Evolutionary conservation across 2,329 filamentous ascomycete species (phyloP).

Genomic region (Coniochaeta sp.): DNA sequence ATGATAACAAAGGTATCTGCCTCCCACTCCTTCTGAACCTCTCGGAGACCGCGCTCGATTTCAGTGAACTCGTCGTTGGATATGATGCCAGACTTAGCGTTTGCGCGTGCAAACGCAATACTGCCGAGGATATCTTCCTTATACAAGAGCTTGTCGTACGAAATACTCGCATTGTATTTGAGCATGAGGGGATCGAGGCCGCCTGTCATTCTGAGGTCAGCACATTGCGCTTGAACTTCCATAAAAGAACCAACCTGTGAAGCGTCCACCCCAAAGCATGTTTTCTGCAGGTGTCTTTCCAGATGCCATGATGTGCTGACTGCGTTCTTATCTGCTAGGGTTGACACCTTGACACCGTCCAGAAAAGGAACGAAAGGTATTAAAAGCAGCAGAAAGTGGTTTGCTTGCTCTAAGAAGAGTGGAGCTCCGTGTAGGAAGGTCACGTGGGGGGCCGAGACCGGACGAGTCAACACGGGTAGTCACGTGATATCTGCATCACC

Average conservation of each 20-base stretch:
- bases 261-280: slow-evolving; percentile 36
- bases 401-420: too few species aligned
- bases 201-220: slow-evolving; percentile 37
- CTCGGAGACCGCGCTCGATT: slow-evolving; percentile 64
- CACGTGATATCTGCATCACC: too few species aligned
- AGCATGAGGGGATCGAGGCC: slow-evolving; percentile 80
- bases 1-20: slow-evolving; percentile 40
- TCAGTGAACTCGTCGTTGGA: slow-evolving; percentile 63
- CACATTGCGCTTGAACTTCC: slow-evolving; percentile 13
- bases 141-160: slow-evolving; percentile 71
- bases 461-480: too few species aligned
- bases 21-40: slow-evolving; percentile 49
- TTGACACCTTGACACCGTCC: too few species aligned
- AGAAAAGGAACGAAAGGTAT: too few species aligned
- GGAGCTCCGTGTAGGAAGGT: too few species aligned
- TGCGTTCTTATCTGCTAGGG: too few species aligned
- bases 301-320: too few species aligned
- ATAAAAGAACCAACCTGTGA: slow-evolving; percentile 32
- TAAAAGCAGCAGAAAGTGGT: too few species aligned
- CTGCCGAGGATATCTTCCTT: slow-evolving; percentile 72
- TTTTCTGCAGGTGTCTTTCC: too few species aligned
- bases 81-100: slow-evolving; percentile 67
- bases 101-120: slow-evolving; percentile 76
- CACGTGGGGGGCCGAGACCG: too few species aligned
- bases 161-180: slow-evolving; percentile 74